A percentile compares a stretch with the other conserved stretches of the same genome.
Conservation (phyloP, 73 alveolate species). For the Paramecium primaurelia region DNA sequence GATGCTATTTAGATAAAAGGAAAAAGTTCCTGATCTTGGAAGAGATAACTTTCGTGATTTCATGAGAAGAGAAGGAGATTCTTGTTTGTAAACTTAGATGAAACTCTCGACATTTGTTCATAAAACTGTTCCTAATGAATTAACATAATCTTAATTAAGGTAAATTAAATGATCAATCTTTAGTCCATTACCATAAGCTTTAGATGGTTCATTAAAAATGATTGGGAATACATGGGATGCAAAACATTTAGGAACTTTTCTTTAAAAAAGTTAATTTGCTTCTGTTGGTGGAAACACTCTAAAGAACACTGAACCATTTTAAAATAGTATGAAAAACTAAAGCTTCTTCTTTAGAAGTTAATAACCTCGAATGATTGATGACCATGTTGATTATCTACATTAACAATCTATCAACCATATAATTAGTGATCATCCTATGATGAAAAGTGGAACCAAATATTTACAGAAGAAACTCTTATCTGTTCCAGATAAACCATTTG, state of each 20-base stretch:
- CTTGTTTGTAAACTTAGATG: neutral
- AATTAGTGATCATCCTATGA: neutral
- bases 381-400: conserved; percentile 13
- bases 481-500: neutral
- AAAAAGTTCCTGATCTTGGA: neutral
- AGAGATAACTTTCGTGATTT: neutral
- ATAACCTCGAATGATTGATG: neutral
- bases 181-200: neutral
- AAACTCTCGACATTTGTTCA: neutral
- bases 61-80: neutral
- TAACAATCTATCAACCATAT: neutral
- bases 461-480: neutral
- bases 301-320: neutral
- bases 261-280: neutral
- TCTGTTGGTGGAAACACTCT: neutral
- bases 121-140: neutral
- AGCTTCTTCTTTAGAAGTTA: neutral
- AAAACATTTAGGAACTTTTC: neutral
- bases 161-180: neutral
- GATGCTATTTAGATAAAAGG: neutral
- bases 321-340: neutral
- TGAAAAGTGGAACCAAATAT: neutral
- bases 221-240: conserved; percentile 7
- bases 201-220: conserved; percentile 24
- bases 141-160: neutral